phyloP scores from a whole-genome alignment of 2,329 filamentous ascomycete species.

The Aspergillus carbonarius region DNA sequence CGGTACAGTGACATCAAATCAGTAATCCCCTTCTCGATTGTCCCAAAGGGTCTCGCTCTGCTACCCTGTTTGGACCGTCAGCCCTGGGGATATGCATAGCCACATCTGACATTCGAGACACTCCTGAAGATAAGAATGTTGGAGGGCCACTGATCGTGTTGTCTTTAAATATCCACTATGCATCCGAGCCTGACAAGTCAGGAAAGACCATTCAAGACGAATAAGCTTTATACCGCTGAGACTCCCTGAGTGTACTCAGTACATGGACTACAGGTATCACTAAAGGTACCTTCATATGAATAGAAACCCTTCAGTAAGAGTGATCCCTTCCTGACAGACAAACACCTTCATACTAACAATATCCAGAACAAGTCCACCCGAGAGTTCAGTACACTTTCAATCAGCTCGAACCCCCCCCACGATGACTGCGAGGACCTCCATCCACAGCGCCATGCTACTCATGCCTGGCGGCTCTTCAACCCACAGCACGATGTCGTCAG shows the following conservation, averaged over 20 bases:
- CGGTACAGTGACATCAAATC: conserved; percentile 2
- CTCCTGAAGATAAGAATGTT: conserved; percentile 1
- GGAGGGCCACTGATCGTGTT: background rate
- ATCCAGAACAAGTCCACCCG: background rate
- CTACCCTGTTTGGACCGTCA: conserved; percentile 13
- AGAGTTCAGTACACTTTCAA: background rate
- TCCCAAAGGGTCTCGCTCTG: conserved; percentile 7
- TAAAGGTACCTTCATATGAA: background rate
- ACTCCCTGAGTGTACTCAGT: background rate
- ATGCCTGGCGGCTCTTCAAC: background rate
- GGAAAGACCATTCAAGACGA: background rate
- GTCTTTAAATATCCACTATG: conserved; percentile 1
- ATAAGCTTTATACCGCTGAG: background rate
- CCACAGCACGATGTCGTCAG: background rate
- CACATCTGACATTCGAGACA: conserved; percentile 19
- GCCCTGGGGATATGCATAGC: conserved; percentile 19
- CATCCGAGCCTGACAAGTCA: background rate
- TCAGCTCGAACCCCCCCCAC: background rate
- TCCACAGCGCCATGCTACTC: background rate
- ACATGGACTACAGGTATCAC: background rate
- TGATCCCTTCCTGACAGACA: background rate
- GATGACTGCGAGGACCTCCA: background rate
- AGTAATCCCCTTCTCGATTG: background rate
- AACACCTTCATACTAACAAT: background rate
- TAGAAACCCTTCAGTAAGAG: background rate